phyloP scores from a whole-genome alignment of 1,284 basidiomycete genomes.

The Pascua guehoae region DNA sequence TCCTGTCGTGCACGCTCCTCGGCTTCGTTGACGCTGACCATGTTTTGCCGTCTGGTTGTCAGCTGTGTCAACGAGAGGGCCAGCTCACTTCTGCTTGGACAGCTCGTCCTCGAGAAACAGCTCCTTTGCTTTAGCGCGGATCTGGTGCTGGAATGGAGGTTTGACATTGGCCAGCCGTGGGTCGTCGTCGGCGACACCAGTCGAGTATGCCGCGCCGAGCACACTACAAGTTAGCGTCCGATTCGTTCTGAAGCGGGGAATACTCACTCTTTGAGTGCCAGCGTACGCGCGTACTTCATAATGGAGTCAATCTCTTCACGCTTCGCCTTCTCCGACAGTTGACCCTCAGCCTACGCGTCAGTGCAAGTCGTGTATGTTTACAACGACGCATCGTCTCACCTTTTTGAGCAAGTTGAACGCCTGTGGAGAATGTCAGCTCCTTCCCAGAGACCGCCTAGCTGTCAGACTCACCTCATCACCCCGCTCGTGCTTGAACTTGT shows the following conservation, averaged over 20 bases:
- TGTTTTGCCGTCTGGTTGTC: conserved; percentile 24
- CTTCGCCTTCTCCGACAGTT: conserved; percentile 37
- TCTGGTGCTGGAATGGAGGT: conserved; percentile 50
- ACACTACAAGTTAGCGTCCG: conserved; percentile 29
- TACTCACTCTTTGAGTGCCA: conserved; percentile 45
- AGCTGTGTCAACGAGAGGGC: not conserved
- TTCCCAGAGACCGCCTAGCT: too few relatives aligned
- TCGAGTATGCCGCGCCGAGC: conserved; percentile 38
- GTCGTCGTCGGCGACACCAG: conserved; percentile 49
- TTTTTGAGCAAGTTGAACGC: conserved; percentile 59
- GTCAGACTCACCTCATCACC: conserved; percentile 48
- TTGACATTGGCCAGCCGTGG: conserved; percentile 46
- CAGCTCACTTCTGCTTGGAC: conserved; percentile 48
- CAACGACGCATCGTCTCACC: conserved; percentile 28
- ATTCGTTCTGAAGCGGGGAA: conserved; percentile 43
- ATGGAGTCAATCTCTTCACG: conserved; percentile 48
- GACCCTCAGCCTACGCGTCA: conserved; percentile 43
- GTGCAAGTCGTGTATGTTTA: not conserved
- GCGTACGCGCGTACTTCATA: conserved; percentile 43
- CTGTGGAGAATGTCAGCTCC: conserved; percentile 25
- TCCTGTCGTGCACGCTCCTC: conserved; percentile 54
- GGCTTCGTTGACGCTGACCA: conserved; percentile 56
- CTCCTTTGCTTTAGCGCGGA: conserved; percentile 53
- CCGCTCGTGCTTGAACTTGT: conserved; percentile 57
- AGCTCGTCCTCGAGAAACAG: conserved; percentile 58